Conservation (phyloP, 805 yeast genomes). For the Tetrapisispora pingtungensis region DNA sequence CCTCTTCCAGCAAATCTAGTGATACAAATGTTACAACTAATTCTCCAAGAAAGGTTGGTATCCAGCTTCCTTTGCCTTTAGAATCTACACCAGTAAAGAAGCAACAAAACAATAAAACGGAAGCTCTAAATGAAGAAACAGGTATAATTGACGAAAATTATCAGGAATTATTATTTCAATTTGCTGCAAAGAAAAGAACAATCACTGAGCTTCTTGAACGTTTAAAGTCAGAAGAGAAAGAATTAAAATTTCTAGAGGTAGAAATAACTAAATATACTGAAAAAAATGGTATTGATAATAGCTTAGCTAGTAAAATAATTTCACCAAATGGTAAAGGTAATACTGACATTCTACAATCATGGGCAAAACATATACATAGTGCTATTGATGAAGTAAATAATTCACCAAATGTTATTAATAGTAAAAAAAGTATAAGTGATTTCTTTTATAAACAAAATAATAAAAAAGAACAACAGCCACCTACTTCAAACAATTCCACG, state of each 20-base stretch:
- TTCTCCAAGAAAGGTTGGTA: constrained; percentile 12
- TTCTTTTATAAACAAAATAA: constrained; percentile 9
- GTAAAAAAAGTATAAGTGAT: constrained; percentile 17
- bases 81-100: constrained; percentile 7
- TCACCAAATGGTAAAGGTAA: not conserved
- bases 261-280: constrained; percentile 14
- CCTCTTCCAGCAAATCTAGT: not conserved
- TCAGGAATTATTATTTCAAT: constrained; percentile 25
- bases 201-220: constrained; percentile 40
- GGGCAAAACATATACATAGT: constrained; percentile 12
- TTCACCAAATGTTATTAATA: constrained; percentile 13
- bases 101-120: not conserved
- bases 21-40: not conserved
- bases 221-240: constrained; percentile 30
- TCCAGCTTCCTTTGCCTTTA: constrained; percentile 9
- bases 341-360: constrained; percentile 2
- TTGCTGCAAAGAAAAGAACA: constrained; percentile 46
- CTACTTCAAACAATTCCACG: not conserved
- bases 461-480: constrained; percentile 3
- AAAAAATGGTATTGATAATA: not conserved
- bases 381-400: constrained; percentile 15
- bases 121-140: not conserved
- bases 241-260: constrained; percentile 29
- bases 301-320: not conserved
- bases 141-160: constrained; percentile 4